Percentiles rank a stretch among this genome's conserved stretches.
phyloP scores from a whole-genome alignment of 257 asterid genomes.

The Rauvolfia tetraphylla region DNA sequence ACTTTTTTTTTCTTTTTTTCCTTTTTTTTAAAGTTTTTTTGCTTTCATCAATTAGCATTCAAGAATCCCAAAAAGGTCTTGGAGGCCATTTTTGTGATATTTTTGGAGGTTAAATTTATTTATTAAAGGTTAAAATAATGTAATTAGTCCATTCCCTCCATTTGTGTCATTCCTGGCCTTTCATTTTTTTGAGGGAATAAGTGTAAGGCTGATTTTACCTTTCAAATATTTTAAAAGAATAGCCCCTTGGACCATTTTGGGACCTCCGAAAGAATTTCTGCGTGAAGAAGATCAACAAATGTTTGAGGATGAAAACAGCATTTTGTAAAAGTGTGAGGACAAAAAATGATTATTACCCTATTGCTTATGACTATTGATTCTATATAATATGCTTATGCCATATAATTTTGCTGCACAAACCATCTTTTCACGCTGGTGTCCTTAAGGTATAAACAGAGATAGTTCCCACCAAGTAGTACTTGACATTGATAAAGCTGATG shows the following conservation, averaged over 20 bases:
- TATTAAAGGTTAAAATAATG: background rate
- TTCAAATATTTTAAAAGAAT: background rate
- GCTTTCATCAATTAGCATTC: background rate
- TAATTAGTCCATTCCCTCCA: background rate
- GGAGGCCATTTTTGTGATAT: background rate
- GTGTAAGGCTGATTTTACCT: background rate
- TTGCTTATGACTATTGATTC: background rate
- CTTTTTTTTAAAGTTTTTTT: no score
- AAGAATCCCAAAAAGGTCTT: background rate
- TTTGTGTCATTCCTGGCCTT: background rate
- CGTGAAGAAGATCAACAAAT: background rate
- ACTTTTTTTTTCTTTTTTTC: background rate
- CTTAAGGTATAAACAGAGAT: conserved; percentile 42
- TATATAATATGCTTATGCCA: background rate
- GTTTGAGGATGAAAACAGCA: background rate
- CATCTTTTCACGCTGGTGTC: conserved; percentile 29
- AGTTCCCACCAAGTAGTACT: conserved; percentile 28
- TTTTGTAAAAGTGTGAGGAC: background rate
- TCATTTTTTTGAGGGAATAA: background rate
- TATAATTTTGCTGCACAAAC: background rate
- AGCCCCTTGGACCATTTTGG: background rate
- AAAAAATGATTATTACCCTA: background rate
- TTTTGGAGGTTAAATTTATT: background rate
- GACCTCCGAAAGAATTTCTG: background rate
- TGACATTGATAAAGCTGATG: conserved; percentile 38